Base-by-base conservation (phyloP, 495 filamentous ascomycete genomes). In the Annulohypoxylon moriforme region DNA sequence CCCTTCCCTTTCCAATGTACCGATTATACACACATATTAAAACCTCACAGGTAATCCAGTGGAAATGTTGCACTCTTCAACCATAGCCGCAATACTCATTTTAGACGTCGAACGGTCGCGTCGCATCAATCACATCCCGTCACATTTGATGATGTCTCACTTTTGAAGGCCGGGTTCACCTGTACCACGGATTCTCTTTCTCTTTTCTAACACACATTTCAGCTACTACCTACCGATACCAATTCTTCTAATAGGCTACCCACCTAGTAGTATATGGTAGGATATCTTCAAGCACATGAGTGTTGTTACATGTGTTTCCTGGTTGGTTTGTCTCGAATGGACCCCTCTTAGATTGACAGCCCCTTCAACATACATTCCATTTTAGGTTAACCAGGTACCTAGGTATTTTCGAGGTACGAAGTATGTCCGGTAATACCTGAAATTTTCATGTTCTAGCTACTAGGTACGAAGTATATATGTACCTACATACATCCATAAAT, bases 61-160 rank as follows among this genome's bases (percentile, higher is more conserved):
- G 20, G 27, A 29, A 55, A 25, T 24, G 44, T 44, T 59, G 53
- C 27, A 29, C 18, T 46, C 55, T 64, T 55, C 55, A 47, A 50
- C 29, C 34, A 49, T 59, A 70, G 60, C 55, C 67, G 42, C 60
- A 64, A 49, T 38, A 14, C 60, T 64, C 44, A 40, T 40, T 42
- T 60, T 33, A 42, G 20, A 40, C 67, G 34, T 64, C 36, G 44
- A 64, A 49, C 44, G 60, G 60, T 58, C 22, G 55, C 47, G 63
- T 71, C 57, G 46, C 68, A 66, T 71, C 49, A 67, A 66, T 71
- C 49, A 67, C 62, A 66, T 70, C 14, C 62, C 58, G 63, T 72
- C 69, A 63, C 63, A 67, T 67, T 59, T 42, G 11, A 64, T 57
- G 38, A 16, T 65, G 68, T 71, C 62, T 71, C 50, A 67, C 63